phyloP scores from a whole-genome alignment of 1,284 basidiomycete species.

The Mycena sp. region DNA sequence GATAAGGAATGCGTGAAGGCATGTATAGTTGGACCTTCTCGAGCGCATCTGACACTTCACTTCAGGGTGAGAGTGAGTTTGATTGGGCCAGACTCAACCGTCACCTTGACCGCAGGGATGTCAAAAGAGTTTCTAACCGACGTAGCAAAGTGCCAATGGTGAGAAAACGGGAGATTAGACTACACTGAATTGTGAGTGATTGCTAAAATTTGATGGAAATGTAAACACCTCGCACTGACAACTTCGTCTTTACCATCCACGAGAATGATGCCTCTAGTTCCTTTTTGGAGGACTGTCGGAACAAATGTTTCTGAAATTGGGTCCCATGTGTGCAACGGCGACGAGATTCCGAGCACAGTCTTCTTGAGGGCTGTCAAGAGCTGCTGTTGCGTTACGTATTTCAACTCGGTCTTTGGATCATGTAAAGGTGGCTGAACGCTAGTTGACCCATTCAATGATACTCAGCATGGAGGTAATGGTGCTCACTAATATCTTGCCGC shows the following conservation, averaged over 20 bases:
- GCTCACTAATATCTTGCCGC: conserved; percentile 67
- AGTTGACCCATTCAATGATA: conserved; percentile 12
- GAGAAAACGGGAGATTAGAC: conserved; percentile 68
- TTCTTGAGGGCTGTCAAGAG: conserved; percentile 61
- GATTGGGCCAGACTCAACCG: conserved; percentile 10
- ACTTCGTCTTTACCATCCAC: conserved; percentile 64
- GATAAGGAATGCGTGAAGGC: conserved; percentile 74
- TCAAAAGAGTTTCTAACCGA: conserved; percentile 65
- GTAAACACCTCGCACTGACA: conserved; percentile 61
- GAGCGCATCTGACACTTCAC: conserved; percentile 51
- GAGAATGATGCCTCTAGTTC: conserved; percentile 47
- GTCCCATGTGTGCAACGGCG: conserved; percentile 71
- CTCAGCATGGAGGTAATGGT: not conserved
- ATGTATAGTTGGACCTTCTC: conserved; percentile 62
- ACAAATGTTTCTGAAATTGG: conserved; percentile 57
- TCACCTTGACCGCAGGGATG: conserved; percentile 56
- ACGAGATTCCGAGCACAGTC: conserved; percentile 71
- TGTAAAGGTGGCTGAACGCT: conserved; percentile 56
- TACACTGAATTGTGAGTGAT: conserved; percentile 38
- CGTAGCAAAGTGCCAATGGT: conserved; percentile 70
- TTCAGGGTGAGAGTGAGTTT: conserved; percentile 16
- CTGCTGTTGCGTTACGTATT: conserved; percentile 56
- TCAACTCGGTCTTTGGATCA: conserved; percentile 45
- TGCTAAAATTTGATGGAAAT: not conserved
- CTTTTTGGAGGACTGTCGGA: conserved; percentile 42